These are phyloP conservation scores for Schizophyllum commune DNA, from an alignment of 1,284 basidiomycete species.

Conservation along the genomic window DNA sequence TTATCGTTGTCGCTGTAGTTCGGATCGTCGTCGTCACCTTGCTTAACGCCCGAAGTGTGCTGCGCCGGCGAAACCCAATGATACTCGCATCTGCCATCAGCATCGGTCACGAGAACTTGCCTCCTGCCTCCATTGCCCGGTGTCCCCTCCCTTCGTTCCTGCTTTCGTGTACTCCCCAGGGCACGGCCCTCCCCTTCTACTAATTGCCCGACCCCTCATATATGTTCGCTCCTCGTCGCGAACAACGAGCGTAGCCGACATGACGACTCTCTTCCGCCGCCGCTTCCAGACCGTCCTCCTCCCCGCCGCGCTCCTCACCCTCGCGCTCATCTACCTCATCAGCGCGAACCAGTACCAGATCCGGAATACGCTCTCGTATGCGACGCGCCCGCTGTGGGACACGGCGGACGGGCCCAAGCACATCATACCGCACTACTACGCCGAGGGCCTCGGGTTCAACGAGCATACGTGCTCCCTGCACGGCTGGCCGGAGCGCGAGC, in stretches of 20 bases:
- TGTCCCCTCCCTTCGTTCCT: not conserved
- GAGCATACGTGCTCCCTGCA: conserved; percentile 43
- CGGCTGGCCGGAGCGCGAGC: conserved; percentile 37
- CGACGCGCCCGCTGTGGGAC: conserved; percentile 62
- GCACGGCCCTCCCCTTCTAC: not conserved
- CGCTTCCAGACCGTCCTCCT: conserved; percentile 22
- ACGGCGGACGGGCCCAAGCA: conserved; percentile 37
- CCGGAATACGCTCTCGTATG: conserved; percentile 46
- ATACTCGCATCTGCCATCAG: not conserved
- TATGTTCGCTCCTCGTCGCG: not conserved
- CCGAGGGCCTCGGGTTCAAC: conserved; percentile 42
- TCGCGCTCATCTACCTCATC: conserved; percentile 25
- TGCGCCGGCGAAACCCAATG: not conserved
- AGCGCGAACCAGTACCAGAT: conserved; percentile 36
- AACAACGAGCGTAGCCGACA: not conserved
- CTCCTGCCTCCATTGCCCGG: not conserved
- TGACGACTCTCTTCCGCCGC: not conserved
- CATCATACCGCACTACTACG: conserved; percentile 47
- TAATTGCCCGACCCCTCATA: not conserved
- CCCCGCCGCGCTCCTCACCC: conserved; percentile 18
- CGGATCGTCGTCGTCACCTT: too few relatives aligned
- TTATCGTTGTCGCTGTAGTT: too few relatives aligned
- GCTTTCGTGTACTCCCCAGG: not conserved
- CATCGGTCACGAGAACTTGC: not conserved
- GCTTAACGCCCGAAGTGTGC: not conserved